Evolutionary conservation across 1,139 yeast species (phyloP), one percentile per base, ranked within the genome.

Genomic region (Candida smagusa): DNA sequence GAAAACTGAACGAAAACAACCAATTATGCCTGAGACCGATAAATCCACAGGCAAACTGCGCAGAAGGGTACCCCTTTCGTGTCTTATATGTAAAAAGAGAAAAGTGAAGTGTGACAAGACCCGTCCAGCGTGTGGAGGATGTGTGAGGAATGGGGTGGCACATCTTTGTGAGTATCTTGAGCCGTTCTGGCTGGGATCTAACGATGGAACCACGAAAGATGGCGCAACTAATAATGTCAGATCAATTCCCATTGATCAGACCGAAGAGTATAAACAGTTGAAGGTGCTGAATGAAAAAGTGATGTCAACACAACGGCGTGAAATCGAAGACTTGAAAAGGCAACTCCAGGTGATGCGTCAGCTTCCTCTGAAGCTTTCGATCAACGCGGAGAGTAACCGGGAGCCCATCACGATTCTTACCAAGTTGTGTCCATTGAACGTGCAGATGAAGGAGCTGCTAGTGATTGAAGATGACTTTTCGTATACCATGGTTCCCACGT

Each of bases 91-190:
- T 48, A 60, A 69, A 41, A 62, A 63, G 40, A 47, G 77, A 22
- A 70, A 71, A 49, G 76, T 71, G 43, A 68, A 66, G 41, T 71
- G 77, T 54, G 76, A 70, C 46, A 68, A 68, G 42, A 62, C 47
- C 22, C 56, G 59, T 38, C 77, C 77, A 2, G 54, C 67, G 2
- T 71, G 77, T 48, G 62, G 71, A 2, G 74, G 74, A 7, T 71
- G 77, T 53, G 53, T 60, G 3, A 59, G 58, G 39, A 67, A 69
- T 43, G 70, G 71, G 6, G 76, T 68, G 22, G 61, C 63, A 23
- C 73, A 70, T 48, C 47, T 67, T 26, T 71, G 77, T 47, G 63
- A 63, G 35, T 71, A 69, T 41, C 40, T 66, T 11, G 74, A 67
- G 33, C 76, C 77, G 0, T 61, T 54, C 23, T 71, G 77, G 77